Conservation (phyloP, 1,284 basidiomycete genomes). For the Cutaneotrichosporon arboriforme region DNA sequence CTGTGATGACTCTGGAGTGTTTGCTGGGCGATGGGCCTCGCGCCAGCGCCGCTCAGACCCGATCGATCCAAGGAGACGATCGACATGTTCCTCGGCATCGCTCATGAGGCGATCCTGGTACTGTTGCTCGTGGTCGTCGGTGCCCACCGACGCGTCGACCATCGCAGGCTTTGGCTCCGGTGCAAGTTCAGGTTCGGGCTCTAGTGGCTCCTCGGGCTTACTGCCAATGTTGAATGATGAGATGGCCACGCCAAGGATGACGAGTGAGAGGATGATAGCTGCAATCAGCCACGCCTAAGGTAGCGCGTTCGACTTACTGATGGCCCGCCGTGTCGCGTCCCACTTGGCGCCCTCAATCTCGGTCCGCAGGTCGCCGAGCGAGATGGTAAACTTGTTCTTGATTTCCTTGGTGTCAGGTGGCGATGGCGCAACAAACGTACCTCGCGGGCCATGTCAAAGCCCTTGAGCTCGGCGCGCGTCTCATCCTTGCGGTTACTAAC, state of each 20-base stretch:
- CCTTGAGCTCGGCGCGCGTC: constrained; percentile 78
- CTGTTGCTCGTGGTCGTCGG: neutral
- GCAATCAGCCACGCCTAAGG: neutral
- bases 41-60: neutral
- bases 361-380: constrained; percentile 76
- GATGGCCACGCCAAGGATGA: constrained; percentile 14
- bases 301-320: constrained; percentile 56
- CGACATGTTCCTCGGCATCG: constrained; percentile 2
- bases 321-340: constrained; percentile 82
- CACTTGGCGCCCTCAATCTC: constrained; percentile 83
- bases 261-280: constrained; percentile 38
- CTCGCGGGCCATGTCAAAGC: constrained; percentile 82
- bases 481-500: constrained; percentile 92
- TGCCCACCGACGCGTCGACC: constrained; percentile 1
- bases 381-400: constrained; percentile 77
- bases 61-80: neutral
- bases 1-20: neutral
- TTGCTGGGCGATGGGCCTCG: neutral
- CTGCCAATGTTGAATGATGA: constrained; percentile 5
- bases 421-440: constrained; percentile 50
- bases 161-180: neutral
- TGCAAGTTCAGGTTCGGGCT: constrained; percentile 10
- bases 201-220: constrained; percentile 2
- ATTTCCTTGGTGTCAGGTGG: constrained; percentile 58
- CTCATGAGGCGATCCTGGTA: neutral